phyloP scores from a whole-genome alignment of 495 filamentous ascomycete genomes.

The Paragyromitra xinjiangensis region DNA sequence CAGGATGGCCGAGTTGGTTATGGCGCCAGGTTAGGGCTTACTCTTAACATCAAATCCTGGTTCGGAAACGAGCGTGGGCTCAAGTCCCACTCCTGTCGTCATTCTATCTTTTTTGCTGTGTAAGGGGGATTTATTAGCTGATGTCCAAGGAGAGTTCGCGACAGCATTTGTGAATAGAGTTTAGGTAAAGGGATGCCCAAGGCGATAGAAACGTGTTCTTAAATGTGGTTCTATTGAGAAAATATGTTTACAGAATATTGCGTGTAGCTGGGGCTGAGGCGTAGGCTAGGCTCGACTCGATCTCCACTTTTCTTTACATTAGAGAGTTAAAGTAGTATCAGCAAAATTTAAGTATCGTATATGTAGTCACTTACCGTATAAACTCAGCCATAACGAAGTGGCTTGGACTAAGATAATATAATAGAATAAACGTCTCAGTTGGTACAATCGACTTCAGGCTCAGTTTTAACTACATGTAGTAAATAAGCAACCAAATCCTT shows the following conservation, averaged over 20 bases:
- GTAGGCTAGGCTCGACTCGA: too few species aligned
- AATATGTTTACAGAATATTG: background rate
- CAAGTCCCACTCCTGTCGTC: conserved; percentile 50
- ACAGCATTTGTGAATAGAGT: background rate
- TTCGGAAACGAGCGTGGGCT: conserved; percentile 32
- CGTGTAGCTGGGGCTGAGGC: background rate
- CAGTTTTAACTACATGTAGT: too few species aligned
- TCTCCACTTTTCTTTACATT: too few species aligned
- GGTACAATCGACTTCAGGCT: too few species aligned
- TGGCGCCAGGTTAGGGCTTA: conserved; percentile 11
- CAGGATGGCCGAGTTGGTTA: conserved; percentile 54
- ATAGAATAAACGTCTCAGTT: too few species aligned
- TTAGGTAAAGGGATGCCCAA: background rate
- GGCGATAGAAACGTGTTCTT: background rate
- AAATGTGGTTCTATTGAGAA: background rate
- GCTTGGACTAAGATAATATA: too few species aligned
- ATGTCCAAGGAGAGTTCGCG: background rate
- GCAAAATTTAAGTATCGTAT: background rate
- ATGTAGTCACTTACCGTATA: background rate
- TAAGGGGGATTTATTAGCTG: background rate
- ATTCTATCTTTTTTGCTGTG: conserved; percentile 7
- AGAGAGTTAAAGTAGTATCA: too few species aligned
- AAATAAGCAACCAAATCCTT: too few species aligned
- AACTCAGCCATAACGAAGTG: too few species aligned
- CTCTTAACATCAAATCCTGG: too few species aligned